Base-by-base conservation (phyloP, 2,329 filamentous ascomycete genomes). In the Beauveria sp. region DNA sequence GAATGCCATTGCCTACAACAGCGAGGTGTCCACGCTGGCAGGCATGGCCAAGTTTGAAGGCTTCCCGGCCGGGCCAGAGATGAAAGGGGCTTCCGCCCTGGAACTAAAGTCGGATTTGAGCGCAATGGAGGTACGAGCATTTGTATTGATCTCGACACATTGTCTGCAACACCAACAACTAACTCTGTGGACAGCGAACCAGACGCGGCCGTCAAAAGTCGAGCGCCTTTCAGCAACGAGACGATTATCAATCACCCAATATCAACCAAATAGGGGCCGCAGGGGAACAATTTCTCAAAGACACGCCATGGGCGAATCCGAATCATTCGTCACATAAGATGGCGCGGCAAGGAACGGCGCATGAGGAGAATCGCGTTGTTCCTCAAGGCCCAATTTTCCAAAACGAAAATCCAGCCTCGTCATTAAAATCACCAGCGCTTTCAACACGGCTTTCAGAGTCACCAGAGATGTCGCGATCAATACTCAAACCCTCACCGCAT, bases 1-100 rank as follows among this genome's bases (percentile, higher is more conserved):
- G 64, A 90, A 97, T 65, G 93, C 96, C 67, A 84, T 92, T 55
- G 89, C 93, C 52, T 98, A 98, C 77, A 98, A 96, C 73, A 90
- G 89, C 66, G 95, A 99, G 73, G 93, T 99, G 5, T 96, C 93
- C 0, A 86, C 97, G 31, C 78, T 99, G 62, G 88, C 93, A 6
- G 93, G 93, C 43, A 82, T 98, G 57, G 93, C 93, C 42, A 98
- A 97, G 76, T 93, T 97, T 72, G 88, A 96, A 69, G 95, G 95
- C 26, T 99, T 99, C 75, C 95, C 95, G 42, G 93, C 93, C 38
- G 95, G 93, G n/a, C 95, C 95, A 22, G 83, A 90, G 40, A 88
- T 99, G 75, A 81, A 81, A 62, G 83, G 89, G 48, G 89, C 90
- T 28, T 87, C 88, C 43, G 75, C 83, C 24, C 79, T 83, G 12